phyloP scores from a whole-genome alignment of 345 rosid species.

The Citrus inodora region DNA sequence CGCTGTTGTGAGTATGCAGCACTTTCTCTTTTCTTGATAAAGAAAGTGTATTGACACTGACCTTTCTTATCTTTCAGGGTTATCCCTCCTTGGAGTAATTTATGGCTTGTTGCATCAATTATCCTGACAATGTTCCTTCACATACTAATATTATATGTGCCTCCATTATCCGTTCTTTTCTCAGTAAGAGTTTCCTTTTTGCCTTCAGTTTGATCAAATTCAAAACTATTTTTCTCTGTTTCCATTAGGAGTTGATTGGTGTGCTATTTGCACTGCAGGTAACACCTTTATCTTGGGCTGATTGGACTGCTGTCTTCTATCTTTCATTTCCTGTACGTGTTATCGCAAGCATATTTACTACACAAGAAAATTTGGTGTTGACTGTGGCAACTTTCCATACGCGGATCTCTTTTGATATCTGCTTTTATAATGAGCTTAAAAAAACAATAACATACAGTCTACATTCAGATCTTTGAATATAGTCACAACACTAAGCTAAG shows the following conservation, averaged over 20 bases:
- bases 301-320: constrained; percentile 79
- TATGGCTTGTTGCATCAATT: constrained; percentile 96
- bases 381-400: neutral
- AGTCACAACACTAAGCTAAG: neutral
- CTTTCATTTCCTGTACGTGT: constrained; percentile 95
- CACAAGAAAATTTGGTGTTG: neutral
- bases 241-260: constrained; percentile 13
- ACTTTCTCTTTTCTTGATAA: neutral
- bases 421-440: neutral
- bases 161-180: constrained; percentile 84
- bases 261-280: constrained; percentile 51
- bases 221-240: neutral
- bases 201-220: constrained; percentile 1
- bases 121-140: constrained; percentile 90
- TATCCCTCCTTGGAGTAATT: constrained; percentile 96
- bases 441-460: neutral
- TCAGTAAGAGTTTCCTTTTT: constrained; percentile 60
- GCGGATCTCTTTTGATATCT: neutral
- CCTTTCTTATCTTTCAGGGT: constrained; percentile 46
- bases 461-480: neutral
- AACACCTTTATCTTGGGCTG: constrained; percentile 89
- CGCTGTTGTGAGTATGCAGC: constrained; percentile 70
- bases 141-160: constrained; percentile 73
- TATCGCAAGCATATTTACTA: neutral
- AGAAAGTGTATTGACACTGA: neutral